phyloP scores from a whole-genome alignment of 371 early-diverging fungal genomes.

The Dentiscutata heterogama region DNA sequence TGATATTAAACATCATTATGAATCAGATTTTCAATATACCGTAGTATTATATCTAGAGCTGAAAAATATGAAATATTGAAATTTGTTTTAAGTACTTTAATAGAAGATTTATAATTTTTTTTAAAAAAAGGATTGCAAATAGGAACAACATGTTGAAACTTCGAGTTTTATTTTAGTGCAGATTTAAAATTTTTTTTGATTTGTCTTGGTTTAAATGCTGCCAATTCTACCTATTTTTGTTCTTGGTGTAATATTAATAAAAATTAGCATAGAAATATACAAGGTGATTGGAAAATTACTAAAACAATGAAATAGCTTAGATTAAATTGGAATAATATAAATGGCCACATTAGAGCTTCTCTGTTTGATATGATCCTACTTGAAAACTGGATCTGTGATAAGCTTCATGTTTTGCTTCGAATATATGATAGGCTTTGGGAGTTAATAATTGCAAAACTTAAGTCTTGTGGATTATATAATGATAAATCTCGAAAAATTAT shows the following conservation, averaged over 20 bases:
- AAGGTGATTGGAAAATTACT: not conserved
- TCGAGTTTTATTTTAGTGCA: slow-evolving; percentile 13
- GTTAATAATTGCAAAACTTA: not conserved
- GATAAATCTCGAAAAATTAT: not conserved
- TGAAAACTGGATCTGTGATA: not conserved
- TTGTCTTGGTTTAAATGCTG: slow-evolving; percentile 5
- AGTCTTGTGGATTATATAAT: not conserved
- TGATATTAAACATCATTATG: not conserved
- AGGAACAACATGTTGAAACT: not conserved
- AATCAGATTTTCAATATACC: not conserved
- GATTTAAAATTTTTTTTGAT: slow-evolving; percentile 8
- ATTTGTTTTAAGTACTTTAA: slow-evolving; percentile 9
- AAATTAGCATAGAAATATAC: slow-evolving; percentile 4
- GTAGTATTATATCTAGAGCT: not conserved
- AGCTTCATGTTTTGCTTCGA: not conserved
- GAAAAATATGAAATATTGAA: not conserved
- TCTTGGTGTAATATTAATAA: not conserved
- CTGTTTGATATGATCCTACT: not conserved
- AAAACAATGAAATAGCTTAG: not conserved
- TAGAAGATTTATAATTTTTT: not conserved
- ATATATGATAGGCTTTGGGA: not conserved
- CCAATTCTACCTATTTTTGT: not conserved
- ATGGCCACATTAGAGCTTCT: not conserved
- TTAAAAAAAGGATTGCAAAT: slow-evolving; percentile 2
- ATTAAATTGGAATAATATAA: not conserved